A percentile compares a stretch with the other conserved stretches of the same genome.
Evolutionary conservation across 1,284 basidiomycete genomes (phyloP).

Genomic region (Melampsora allii-populina): DNA sequence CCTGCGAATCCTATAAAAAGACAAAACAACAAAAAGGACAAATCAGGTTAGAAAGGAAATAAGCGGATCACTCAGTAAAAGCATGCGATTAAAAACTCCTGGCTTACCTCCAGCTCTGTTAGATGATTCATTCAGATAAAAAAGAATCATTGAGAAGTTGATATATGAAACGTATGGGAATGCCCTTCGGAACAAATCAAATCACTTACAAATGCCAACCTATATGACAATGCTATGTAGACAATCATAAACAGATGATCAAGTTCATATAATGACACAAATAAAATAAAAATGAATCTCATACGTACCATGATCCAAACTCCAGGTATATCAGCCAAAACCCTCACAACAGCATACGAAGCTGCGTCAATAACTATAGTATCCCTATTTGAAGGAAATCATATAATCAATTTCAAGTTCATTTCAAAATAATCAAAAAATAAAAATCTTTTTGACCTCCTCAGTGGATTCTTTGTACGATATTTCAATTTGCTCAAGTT

Average conservation of each 20-base stretch:
- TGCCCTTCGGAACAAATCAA: no score
- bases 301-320: conserved; percentile 40
- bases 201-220: no score
- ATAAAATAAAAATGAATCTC: neutral
- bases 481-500: neutral
- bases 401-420: neutral
- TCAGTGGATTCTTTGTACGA: conserved; percentile 7
- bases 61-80: no score
- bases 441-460: neutral
- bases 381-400: conserved; percentile 10
- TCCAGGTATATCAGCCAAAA: conserved; percentile 39
- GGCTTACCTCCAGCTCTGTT: no score
- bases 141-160: no score
- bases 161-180: no score
- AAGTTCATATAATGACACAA: no score
- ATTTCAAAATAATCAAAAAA: neutral
- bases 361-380: conserved; percentile 31
- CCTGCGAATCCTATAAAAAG: conserved; percentile 3
- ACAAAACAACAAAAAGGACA: neutral
- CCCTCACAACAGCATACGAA: conserved; percentile 21
- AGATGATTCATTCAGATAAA: no score
- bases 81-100: no score
- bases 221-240: no score
- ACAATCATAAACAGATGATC: no score
- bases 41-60: no score